Conservation (phyloP, 2,329 filamentous ascomycete species). For the Neofusicoccum sp. region DNA sequence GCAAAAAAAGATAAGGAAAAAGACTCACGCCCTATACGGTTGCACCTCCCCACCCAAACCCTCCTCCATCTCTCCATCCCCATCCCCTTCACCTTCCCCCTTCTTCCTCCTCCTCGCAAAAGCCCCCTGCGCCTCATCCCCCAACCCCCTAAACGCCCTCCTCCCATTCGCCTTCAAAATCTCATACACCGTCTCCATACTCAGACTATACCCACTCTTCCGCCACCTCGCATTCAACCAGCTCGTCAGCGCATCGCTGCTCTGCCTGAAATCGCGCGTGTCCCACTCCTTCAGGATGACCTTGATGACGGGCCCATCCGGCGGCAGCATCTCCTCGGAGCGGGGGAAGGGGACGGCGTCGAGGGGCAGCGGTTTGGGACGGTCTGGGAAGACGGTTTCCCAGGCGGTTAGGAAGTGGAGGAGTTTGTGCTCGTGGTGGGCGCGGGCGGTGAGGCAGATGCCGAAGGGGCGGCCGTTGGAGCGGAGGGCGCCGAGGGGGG, state of each 20-base stretch:
- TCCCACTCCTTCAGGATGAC: conserved; percentile 19
- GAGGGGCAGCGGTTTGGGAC: conserved; percentile 29
- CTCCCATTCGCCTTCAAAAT: conserved; percentile 34
- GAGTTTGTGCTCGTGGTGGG: conserved; percentile 32
- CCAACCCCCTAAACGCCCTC: conserved; percentile 35
- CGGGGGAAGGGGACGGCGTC: conserved; percentile 30
- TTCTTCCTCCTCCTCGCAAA: conserved; percentile 22
- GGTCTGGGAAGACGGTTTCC: conserved; percentile 34
- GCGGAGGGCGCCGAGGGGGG: conserved; percentile 33
- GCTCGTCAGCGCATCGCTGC: conserved; percentile 9
- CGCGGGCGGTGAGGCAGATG: conserved; percentile 31
- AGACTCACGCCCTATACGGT: background rate
- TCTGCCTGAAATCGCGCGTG: conserved; percentile 16
- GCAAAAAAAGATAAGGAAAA: too few species aligned
- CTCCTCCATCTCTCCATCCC: background rate
- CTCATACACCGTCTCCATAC: conserved; percentile 35
- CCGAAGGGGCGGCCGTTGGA: conserved; percentile 38
- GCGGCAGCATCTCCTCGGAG: conserved; percentile 27
- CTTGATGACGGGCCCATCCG: conserved; percentile 15
- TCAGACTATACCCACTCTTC: conserved; percentile 13
- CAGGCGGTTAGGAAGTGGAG: conserved; percentile 38
- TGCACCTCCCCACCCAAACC: background rate
- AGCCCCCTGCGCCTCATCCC: conserved; percentile 33
- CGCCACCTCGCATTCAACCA: conserved; percentile 18
- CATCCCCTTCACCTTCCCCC: background rate